Conservation (phyloP, 2,329 filamentous ascomycete genomes). For the Coleophoma cylindrospora region DNA sequence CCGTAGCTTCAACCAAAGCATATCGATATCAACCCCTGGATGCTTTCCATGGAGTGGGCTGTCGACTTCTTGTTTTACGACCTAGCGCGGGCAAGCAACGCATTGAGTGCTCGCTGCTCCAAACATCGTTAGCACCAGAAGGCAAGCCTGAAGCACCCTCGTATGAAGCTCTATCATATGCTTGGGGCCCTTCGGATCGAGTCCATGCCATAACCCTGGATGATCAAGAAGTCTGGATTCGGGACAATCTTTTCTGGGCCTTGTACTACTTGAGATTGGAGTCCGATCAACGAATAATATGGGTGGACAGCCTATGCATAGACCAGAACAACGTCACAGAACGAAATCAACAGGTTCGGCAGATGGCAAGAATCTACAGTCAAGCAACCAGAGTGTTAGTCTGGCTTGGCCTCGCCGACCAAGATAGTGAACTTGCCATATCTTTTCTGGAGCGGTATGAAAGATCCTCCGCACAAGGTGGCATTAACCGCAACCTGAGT, state of each 20-base stretch:
- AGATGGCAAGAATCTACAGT: constrained; percentile 16
- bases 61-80: not conserved
- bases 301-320: constrained; percentile 18
- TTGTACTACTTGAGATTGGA: not conserved
- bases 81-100: not conserved
- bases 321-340: constrained; percentile 15
- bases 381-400: constrained; percentile 11
- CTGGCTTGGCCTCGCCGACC: constrained; percentile 10
- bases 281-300: constrained; percentile 1
- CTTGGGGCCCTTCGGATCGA: not conserved
- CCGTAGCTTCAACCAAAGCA: not conserved
- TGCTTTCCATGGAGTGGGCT: not conserved
- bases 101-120: not conserved
- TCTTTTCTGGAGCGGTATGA: not conserved
- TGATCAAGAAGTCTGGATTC: not conserved
- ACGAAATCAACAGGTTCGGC: constrained; percentile 13
- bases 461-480: not conserved
- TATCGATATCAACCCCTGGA: not conserved
- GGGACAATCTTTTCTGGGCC: not conserved
- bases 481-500: not conserved
- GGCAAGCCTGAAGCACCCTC: not conserved
- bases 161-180: not conserved
- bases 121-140: not conserved
- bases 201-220: not conserved
- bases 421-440: not conserved